Base-by-base conservation (phyloP, 225 moss, liverwort and hornwort genomes). In the Ulota crispa region DNA sequence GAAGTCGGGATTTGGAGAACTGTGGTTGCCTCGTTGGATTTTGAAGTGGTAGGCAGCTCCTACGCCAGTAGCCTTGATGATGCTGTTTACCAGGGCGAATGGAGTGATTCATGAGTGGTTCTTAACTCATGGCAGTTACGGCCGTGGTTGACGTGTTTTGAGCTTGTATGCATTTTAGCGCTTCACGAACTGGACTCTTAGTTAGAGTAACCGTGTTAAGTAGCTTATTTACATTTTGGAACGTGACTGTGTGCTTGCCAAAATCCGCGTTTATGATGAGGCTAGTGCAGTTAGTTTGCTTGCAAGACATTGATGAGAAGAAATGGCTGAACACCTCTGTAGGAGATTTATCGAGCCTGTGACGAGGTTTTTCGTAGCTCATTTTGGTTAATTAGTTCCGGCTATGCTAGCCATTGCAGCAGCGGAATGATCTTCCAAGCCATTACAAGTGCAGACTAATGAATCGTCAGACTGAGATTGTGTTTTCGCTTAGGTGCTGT, bases 391-490 rank as follows among this genome's bases (percentile, higher is more conserved):
- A 83, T 80, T 80, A 31, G 71, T 72, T 60, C 11, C 9, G 71
- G 47, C 64, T 30, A 64, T 57, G 72, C 80, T 72, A 66, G 72
- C 55, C 77, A 78, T 84, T 65, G 76, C 65, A 68, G 80, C 39
- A 64, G 65, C 37, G 34, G 70, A 75, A 75, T 37, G 37, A 31
- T 15, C 24, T 71, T 80, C 45, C 47, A 24, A 70, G 75, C 56
- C 57, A 70, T 64, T 70, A n/a, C 28, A 37, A 75, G 75, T 36
- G 70, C 60, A 28, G 63, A 45, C 7, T 72, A 72, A 28, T 80
- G 87, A 87, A 87, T 77, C 77, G 54, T 83, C 55, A 27, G 77
- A 78, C 68, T 81, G 83, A 53, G 81, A 81, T 78, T 84, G 73
- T 27, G 68, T 42, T 45, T 45, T 45, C 53, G 21, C 65, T 56